phyloP scores from a whole-genome alignment of 495 filamentous ascomycete species.

The Annulohypoxylon maeteangense region DNA sequence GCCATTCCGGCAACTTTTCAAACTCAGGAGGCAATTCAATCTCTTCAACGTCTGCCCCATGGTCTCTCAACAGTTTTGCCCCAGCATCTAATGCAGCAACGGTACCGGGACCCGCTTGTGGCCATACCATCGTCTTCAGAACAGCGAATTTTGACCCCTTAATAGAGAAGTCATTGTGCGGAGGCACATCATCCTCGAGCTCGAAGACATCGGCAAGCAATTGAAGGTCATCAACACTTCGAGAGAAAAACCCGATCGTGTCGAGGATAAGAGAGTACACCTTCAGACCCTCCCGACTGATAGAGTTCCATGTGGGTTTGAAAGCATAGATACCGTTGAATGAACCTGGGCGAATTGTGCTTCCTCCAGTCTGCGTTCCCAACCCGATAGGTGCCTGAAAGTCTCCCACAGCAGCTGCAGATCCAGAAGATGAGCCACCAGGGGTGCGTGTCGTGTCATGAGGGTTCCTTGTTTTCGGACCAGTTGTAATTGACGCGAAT shows the following conservation, averaged over 20 bases:
- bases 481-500: conserved; percentile 57
- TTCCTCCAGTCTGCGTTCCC: conserved; percentile 64
- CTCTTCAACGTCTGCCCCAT: conserved; percentile 60
- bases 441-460: conserved; percentile 60
- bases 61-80: conserved; percentile 49
- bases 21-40: conserved; percentile 60
- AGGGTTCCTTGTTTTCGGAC: conserved; percentile 56
- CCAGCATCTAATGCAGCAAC: conserved; percentile 55
- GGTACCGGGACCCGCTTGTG: conserved; percentile 59
- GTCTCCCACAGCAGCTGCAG: conserved; percentile 63
- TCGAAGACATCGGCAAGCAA: conserved; percentile 60
- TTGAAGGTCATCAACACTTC: conserved; percentile 61
- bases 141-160: conserved; percentile 60
- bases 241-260: conserved; percentile 63
- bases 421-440: conserved; percentile 65
- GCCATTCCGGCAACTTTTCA: conserved; percentile 53
- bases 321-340: conserved; percentile 66
- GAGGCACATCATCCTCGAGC: conserved; percentile 58
- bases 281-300: conserved; percentile 64
- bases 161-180: conserved; percentile 45
- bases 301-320: conserved; percentile 67
- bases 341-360: conserved; percentile 62
- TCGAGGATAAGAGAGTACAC: conserved; percentile 61
- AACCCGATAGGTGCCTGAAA: conserved; percentile 60
- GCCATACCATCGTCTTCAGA: conserved; percentile 60